Conservation (phyloP, 208 protist species). For the Hexamita inflata region DNA sequence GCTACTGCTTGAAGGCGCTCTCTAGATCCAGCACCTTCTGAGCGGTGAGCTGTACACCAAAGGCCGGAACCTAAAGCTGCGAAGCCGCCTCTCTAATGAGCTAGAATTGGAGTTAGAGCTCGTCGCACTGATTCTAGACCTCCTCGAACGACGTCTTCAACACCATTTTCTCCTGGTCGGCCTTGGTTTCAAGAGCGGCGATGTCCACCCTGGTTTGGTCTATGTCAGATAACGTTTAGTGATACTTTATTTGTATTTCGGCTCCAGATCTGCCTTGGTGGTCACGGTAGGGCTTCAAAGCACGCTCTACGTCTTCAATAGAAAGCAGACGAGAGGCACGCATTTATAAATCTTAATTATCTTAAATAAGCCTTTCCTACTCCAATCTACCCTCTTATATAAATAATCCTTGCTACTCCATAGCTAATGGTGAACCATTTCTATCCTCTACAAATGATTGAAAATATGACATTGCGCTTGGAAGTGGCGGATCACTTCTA, state of each 20-base stretch:
- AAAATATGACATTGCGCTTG: no score
- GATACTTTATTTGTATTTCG: slow-evolving; percentile 23
- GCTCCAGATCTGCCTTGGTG: background rate
- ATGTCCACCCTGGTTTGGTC: slow-evolving; percentile 9
- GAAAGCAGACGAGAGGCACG: no score
- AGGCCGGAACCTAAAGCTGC: background rate
- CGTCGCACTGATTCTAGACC: background rate
- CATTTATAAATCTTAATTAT: no score
- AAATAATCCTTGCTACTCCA: no score
- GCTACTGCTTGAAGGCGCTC: background rate
- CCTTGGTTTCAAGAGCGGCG: background rate
- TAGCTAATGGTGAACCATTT: no score
- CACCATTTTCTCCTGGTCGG: slow-evolving; percentile 15
- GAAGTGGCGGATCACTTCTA: no score
- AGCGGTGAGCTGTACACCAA: slow-evolving; percentile 1
- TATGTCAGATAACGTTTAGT: slow-evolving; percentile 19
- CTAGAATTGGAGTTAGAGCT: background rate
- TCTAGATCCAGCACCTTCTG: background rate
- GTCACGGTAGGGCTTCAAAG: slow-evolving; percentile 1
- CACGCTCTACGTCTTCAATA: no score
- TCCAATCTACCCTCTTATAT: no score
- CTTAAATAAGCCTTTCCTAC: no score
- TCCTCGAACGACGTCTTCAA: background rate
- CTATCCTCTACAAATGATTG: no score
- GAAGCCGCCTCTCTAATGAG: background rate